Evolutionary conservation across 1,284 basidiomycete genomes (phyloP), one percentile per base, ranked within the genome.

Genomic region (Agaricales sp.): DNA sequence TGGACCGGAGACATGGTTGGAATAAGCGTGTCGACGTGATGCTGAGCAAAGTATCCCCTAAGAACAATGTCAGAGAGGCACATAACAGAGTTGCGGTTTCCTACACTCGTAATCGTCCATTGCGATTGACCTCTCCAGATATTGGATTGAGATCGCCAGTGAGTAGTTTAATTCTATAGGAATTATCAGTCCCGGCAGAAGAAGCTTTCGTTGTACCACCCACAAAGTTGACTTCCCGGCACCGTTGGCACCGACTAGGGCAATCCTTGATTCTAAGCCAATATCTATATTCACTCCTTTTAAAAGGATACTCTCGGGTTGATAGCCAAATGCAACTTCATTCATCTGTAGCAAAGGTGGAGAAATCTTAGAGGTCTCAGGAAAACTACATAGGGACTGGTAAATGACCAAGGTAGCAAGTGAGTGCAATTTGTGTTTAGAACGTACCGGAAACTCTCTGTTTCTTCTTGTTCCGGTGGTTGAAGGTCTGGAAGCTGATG

Each of bases 301-400:
- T 37, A 99, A 71, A 51, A 99, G 75, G 35, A 87, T 66, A 59
- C 86, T 87, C 11, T 94, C 91, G 1, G 77, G 73, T 1, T 77
- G 75, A 66, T 99, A 99, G 21, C 93, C 92, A 61, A 99, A 99
- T 1, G 82, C 82, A 30, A 92, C 90, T 58, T 92, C 87, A 58
- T 88, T 87, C 59, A 98, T 81, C 63, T 98, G 96, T 18, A 99
- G 73, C n/a, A 99, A 66, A 1, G 96, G 96, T 2, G 96, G 92
- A 2, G 93, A 92, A 58, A 99, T 88, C 70, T 98, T 98, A 60
- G 96, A 93, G 2, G 90, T 83, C 49, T 93, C 90, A 1, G 91
- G 90, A 74, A 96, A 90, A 58, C 84, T 89, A 45, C 3, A 45
- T 43, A 25, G 19, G 39, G 20, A 4, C 19, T 39, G 46, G 43